Conservation (phyloP, 1,284 basidiomycete genomes). For the Cutaneotrichosporon curvatum region DNA sequence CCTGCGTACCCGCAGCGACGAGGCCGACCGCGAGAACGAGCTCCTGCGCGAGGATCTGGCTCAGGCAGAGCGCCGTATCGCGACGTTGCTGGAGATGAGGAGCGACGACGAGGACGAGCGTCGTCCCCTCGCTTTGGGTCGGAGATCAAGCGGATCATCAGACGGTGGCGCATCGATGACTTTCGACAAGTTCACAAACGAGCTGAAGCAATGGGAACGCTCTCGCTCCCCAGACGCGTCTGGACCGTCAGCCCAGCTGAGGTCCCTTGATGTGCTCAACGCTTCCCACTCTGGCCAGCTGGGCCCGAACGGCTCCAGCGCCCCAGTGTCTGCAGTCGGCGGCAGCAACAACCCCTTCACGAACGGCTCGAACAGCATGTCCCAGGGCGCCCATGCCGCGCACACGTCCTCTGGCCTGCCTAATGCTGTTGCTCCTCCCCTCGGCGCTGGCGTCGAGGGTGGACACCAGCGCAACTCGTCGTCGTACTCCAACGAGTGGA, state of each 20-base stretch:
- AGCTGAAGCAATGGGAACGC: constrained; percentile 43
- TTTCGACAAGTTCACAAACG: constrained; percentile 45
- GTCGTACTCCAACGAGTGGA: no score
- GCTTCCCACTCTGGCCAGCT: not conserved
- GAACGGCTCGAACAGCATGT: constrained; percentile 1
- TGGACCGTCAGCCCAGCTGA: not conserved
- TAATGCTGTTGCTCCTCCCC: no score
- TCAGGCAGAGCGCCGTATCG: constrained; percentile 58
- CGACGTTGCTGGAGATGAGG: constrained; percentile 37
- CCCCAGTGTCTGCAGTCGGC: not conserved
- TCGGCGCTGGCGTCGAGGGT: no score
- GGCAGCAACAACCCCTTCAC: not conserved
- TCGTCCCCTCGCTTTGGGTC: constrained; percentile 11
- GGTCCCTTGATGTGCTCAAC: constrained; percentile 2
- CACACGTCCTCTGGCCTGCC: no score
- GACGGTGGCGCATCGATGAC: constrained; percentile 36
- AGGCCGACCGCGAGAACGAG: constrained; percentile 39
- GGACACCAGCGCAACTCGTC: no score
- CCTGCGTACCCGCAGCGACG: constrained; percentile 37
- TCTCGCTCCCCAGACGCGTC: constrained; percentile 28
- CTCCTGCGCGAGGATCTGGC: constrained; percentile 63
- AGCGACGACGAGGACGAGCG: constrained; percentile 24
- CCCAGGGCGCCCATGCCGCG: no score
- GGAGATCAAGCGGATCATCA: constrained; percentile 18
- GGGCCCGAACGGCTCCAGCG: not conserved